Conservation (phyloP, 2,329 filamentous ascomycete genomes). For the Fusarium proliferatum region DNA sequence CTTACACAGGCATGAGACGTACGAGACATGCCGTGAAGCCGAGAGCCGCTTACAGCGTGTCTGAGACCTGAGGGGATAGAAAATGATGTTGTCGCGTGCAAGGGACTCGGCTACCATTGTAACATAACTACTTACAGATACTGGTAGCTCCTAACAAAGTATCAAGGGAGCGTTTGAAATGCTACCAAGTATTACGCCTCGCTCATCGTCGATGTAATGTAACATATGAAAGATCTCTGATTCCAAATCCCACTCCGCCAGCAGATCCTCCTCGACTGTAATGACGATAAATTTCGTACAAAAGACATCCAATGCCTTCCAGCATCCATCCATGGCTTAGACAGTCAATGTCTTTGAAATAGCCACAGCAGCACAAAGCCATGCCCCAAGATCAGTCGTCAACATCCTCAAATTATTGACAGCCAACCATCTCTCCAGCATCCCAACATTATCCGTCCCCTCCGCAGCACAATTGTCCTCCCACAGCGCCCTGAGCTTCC, state of each 20-base stretch:
- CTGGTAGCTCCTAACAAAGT: neutral
- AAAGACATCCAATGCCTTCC: neutral
- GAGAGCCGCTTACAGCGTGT: neutral
- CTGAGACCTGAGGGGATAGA: neutral
- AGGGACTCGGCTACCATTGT: neutral
- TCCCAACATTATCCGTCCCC: constrained; percentile 45
- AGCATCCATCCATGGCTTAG: neutral
- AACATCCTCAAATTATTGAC: constrained; percentile 48
- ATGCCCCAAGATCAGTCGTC: constrained; percentile 51
- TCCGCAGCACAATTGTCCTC: constrained; percentile 38
- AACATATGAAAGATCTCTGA: neutral
- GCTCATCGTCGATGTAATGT: neutral
- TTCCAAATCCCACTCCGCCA: neutral
- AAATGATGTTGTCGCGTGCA: neutral
- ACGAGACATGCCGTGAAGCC: constrained; percentile 22
- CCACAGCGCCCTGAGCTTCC: constrained; percentile 46
- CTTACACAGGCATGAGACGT: neutral
- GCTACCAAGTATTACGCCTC: neutral
- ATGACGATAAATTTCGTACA: neutral
- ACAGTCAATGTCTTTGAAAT: constrained; percentile 42
- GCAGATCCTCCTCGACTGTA: neutral
- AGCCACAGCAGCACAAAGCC: constrained; percentile 49
- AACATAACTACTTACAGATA: neutral
- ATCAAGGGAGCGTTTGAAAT: neutral
- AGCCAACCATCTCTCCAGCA: constrained; percentile 47